Base-by-base conservation (phyloP, 805 yeast genomes). In the Candida pseudoglaebosa region DNA sequence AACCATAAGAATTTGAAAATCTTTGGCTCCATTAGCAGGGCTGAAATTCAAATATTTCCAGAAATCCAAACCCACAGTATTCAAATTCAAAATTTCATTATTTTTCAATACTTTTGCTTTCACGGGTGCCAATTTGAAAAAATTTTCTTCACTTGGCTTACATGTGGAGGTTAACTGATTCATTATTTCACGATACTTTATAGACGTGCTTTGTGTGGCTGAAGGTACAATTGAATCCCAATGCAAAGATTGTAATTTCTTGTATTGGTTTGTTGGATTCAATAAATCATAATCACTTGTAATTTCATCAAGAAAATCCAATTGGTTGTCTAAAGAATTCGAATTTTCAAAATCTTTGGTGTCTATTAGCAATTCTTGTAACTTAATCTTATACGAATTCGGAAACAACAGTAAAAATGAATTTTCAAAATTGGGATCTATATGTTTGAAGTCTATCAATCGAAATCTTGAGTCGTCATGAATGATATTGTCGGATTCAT, bases 1-100 rank as follows among this genome's bases (percentile, higher is more conserved):
- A 1, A 84, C 50, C 42, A 81, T 49, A 6, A 83, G 44, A 5
- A 78, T 57, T 39, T 73, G 75, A 42, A 81, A 73, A 41, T 74
- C 63, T 44, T 82, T 81, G 1, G 62, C 56, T 1, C 70, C 72
- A 17, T 57, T 54, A 5, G 73, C 48, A 0, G 91, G 86, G 32
- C 72, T 70, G 36, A 84, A 67, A 41, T 77, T 74, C 48, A 84
- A 52, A 32, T 70, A 60, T 48, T 67, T 78, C 89, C 82, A 82
- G 49, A 73, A 74, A 42, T 59, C 56, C 13, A 73, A 56, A 34
- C 75, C 78, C 22, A 70, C 62, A 5, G 58, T 53, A 37, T 67
- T 62, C 48, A 70, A 70, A 53, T 71, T 78, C 30, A 73, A 65
- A 24, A 65, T 72, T 41, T 67, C 61, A 20, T 54, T 64, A 34